Evolutionary conservation across 805 yeast genomes (phyloP).

Genomic region (Wickerhamiella azyma): DNA sequence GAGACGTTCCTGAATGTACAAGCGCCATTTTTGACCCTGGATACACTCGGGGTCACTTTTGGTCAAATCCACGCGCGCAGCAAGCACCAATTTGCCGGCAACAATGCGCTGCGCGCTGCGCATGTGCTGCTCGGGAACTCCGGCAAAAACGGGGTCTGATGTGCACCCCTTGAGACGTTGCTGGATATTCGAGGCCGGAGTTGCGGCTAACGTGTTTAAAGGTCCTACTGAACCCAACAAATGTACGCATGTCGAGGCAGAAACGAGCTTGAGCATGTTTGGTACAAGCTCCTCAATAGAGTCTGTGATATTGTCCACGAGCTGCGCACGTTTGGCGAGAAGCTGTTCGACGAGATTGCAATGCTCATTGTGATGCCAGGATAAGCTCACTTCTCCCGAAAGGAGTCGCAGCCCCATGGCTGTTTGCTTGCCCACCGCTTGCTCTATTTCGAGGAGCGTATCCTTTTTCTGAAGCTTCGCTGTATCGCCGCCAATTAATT

Average conservation of each 20-base stretch:
- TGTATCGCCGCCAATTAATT: slow-evolving; percentile 30
- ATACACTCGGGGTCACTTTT: slow-evolving; percentile 31
- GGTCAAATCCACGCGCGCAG: slow-evolving; percentile 68
- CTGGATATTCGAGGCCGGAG: slow-evolving; percentile 70
- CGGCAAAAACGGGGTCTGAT: slow-evolving; percentile 10
- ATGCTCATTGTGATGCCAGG: slow-evolving; percentile 29
- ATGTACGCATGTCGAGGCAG: slow-evolving; percentile 60
- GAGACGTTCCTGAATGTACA: slow-evolving; percentile 48
- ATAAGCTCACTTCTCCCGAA: slow-evolving; percentile 17
- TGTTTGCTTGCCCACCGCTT: slow-evolving; percentile 47
- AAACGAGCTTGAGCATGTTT: slow-evolving; percentile 58
- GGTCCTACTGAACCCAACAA: slow-evolving; percentile 60
- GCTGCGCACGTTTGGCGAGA: background rate
- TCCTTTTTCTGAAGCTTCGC: background rate
- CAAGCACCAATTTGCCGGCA: slow-evolving; percentile 65
- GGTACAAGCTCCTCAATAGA: slow-evolving; percentile 54
- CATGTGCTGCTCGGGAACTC: slow-evolving; percentile 22
- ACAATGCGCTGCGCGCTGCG: slow-evolving; percentile 63
- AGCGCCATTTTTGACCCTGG: slow-evolving; percentile 44
- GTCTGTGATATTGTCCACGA: slow-evolving; percentile 29
- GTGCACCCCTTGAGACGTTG: slow-evolving; percentile 8
- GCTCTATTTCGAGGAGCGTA: slow-evolving; percentile 10
- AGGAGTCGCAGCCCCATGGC: slow-evolving; percentile 51
- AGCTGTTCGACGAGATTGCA: slow-evolving; percentile 12
- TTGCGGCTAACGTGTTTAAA: slow-evolving; percentile 43